Percentiles rank a stretch among this genome's conserved stretches.
Conservation (phyloP, 2,329 filamentous ascomycete genomes). For the Apiospora rasikravindrae region DNA sequence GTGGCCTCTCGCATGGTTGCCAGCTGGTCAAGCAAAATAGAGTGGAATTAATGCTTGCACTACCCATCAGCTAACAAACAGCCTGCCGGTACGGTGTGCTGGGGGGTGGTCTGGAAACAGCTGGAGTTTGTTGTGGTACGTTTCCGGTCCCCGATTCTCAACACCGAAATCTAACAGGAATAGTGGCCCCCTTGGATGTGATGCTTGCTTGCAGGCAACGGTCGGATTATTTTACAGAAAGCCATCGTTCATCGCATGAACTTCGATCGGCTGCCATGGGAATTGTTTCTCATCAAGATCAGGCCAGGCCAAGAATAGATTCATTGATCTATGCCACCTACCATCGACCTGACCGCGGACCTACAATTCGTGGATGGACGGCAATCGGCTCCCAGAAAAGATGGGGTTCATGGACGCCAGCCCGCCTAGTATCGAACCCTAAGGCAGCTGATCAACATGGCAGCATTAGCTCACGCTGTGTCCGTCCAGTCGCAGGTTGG, state of each 20-base stretch:
- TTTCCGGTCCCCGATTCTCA: background rate
- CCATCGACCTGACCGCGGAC: background rate
- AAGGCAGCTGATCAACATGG: background rate
- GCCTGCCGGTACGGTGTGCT: background rate
- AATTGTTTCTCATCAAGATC: background rate
- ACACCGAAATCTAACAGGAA: background rate
- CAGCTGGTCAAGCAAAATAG: background rate
- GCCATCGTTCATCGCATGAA: no score
- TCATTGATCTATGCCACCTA: background rate
- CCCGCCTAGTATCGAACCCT: background rate
- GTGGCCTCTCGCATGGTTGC: background rate
- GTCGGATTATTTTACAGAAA: no score
- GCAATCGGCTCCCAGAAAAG: background rate
- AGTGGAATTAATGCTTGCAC: slow-evolving; percentile 3
- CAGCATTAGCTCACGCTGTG: background rate
- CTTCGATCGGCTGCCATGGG: no score
- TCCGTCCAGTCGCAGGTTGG: background rate
- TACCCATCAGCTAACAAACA: background rate
- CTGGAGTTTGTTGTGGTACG: background rate
- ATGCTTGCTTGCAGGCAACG: background rate
- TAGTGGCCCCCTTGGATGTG: background rate
- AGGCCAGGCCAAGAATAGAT: background rate
- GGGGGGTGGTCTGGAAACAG: background rate
- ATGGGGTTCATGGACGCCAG: background rate
- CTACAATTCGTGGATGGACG: background rate